A percentile compares a stretch with the other conserved stretches of the same genome.
These are phyloP conservation scores for Eutypa lata DNA, from an alignment of 2,329 filamentous ascomycete species.

Conservation along the genomic window DNA sequence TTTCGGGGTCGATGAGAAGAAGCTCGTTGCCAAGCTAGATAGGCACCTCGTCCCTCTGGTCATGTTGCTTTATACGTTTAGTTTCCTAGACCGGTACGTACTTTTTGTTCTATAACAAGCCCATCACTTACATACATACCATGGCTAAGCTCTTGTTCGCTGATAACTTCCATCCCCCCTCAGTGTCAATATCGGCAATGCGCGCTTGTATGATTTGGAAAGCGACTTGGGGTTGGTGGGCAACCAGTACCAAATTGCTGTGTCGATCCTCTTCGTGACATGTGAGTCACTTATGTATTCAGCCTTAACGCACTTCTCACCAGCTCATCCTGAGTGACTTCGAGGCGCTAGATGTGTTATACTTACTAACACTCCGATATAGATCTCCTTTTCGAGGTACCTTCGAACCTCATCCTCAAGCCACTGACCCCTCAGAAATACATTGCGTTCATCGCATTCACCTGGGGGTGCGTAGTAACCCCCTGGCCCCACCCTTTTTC, in stretches of 20 bases:
- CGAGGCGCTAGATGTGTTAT: background rate
- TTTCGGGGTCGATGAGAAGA: slow-evolving; percentile 42
- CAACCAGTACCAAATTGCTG: slow-evolving; percentile 67
- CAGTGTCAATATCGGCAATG: slow-evolving; percentile 71
- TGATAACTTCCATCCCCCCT: background rate
- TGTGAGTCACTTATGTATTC: slow-evolving; percentile 36
- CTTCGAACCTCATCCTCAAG: slow-evolving; percentile 63
- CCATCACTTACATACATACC: slow-evolving; percentile 24
- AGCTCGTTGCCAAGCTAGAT: slow-evolving; percentile 64
- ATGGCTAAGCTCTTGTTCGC: background rate
- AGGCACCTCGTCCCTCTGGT: slow-evolving; percentile 61
- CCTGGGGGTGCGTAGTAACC: slow-evolving; percentile 48
- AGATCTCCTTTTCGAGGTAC: slow-evolving; percentile 57
- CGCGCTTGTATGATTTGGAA: slow-evolving; percentile 61
- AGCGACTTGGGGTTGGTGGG: slow-evolving; percentile 57
- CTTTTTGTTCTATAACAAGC: no score
- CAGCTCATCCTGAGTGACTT: background rate
- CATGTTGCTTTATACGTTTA: slow-evolving; percentile 70
- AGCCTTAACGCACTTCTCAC: background rate
- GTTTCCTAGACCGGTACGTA: slow-evolving; percentile 72
- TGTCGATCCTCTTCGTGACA: slow-evolving; percentile 66
- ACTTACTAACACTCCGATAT: background rate
- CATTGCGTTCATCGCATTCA: slow-evolving; percentile 60
- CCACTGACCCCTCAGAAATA: slow-evolving; percentile 60
- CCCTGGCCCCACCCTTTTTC: background rate